phyloP scores from a whole-genome alignment of 73 alveolate genomes.

The Paramecium pentaurelia region DNA sequence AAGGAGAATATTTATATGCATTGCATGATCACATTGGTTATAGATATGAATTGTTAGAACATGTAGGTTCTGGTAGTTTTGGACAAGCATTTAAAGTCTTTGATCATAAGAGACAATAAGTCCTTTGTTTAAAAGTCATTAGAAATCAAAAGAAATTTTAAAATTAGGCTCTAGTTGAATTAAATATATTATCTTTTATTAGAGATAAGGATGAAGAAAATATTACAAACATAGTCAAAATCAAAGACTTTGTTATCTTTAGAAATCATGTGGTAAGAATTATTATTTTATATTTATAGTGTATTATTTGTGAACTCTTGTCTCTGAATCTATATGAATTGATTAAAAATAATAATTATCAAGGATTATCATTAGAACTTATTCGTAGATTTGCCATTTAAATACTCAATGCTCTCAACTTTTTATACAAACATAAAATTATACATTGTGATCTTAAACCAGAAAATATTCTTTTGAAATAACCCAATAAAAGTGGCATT shows the following conservation, averaged over 20 bases:
- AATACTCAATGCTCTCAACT: slow-evolving; percentile 70
- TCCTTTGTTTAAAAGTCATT: slow-evolving; percentile 29
- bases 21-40: slow-evolving; percentile 63
- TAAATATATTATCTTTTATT: slow-evolving; percentile 42
- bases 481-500: slow-evolving; percentile 73
- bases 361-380: slow-evolving; percentile 73
- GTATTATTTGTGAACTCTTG: slow-evolving; percentile 78
- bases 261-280: slow-evolving; percentile 63
- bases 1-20: slow-evolving; percentile 60
- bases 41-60: slow-evolving; percentile 62
- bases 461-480: slow-evolving; percentile 76
- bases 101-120: slow-evolving; percentile 61
- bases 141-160: slow-evolving; percentile 59
- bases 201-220: slow-evolving; percentile 61
- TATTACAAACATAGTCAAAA: slow-evolving; percentile 51
- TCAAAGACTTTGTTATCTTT: slow-evolving; percentile 48
- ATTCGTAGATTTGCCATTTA: slow-evolving; percentile 79
- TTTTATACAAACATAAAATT: slow-evolving; percentile 65
- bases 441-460: slow-evolving; percentile 93
- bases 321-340: slow-evolving; percentile 79
- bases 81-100: slow-evolving; percentile 64
- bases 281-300: slow-evolving; percentile 19
- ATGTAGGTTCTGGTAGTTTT: slow-evolving; percentile 64
- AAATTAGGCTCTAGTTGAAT: slow-evolving; percentile 54
- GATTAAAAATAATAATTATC: slow-evolving; percentile 73